These are phyloP conservation scores for Talaromyces wortmannii DNA, from an alignment of 495 filamentous ascomycete species.

Conservation along the genomic window DNA sequence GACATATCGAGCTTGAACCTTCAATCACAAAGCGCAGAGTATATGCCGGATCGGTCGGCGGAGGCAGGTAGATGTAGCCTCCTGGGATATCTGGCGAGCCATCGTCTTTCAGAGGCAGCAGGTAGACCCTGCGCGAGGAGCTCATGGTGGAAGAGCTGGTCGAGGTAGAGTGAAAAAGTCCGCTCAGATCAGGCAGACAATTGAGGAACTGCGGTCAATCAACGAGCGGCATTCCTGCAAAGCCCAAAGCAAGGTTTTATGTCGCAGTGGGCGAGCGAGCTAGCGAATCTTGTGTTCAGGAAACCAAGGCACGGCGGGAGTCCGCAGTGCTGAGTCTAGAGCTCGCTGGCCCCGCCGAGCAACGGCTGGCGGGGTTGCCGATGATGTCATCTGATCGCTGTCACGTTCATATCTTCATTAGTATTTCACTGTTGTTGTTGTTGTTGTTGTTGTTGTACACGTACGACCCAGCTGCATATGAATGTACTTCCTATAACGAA, in stretches of 20 bases:
- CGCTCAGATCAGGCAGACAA: not conserved
- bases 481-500: too few species aligned
- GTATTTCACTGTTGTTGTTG: too few species aligned
- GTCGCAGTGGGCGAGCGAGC: too few species aligned
- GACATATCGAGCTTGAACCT: slow-evolving; percentile 91
- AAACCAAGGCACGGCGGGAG: too few species aligned
- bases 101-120: slow-evolving; percentile 83
- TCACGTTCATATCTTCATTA: too few species aligned
- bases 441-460: too few species aligned
- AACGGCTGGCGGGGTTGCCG: not conserved
- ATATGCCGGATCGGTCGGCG: slow-evolving; percentile 64
- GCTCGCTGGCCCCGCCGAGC: too few species aligned
- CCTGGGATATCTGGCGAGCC: slow-evolving; percentile 86
- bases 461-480: too few species aligned
- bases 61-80: slow-evolving; percentile 84
- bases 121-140: slow-evolving; percentile 55
- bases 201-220: not conserved
- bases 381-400: not conserved
- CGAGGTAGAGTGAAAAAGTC: not conserved
- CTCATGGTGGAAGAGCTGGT: slow-evolving; percentile 15
- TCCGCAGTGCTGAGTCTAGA: too few species aligned
- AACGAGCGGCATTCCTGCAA: too few species aligned
- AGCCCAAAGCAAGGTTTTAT: too few species aligned
- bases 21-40: slow-evolving; percentile 87
- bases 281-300: too few species aligned